phyloP scores from a whole-genome alignment of 345 rosid genomes.

The Rhodamnia argentea region DNA sequence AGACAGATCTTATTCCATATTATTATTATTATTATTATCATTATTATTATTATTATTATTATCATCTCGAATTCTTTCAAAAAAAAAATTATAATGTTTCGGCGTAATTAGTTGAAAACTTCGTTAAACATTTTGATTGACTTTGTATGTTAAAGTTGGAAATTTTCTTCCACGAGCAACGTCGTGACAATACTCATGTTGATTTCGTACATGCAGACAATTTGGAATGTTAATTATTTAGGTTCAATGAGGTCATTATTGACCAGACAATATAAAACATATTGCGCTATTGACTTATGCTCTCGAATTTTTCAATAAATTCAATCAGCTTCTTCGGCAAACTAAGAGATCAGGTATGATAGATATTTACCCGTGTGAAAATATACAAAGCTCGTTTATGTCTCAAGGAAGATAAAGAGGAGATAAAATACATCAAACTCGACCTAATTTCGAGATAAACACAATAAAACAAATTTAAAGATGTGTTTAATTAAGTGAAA shows the following conservation, averaged over 20 bases:
- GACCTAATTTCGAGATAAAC: rapidly evolving
- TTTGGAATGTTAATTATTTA: rapidly evolving
- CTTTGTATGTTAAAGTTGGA: not conserved
- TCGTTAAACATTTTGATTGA: not conserved
- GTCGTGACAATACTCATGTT: not conserved
- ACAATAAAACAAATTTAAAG: not conserved
- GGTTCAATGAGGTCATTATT: not conserved
- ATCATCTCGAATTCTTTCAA: not conserved
- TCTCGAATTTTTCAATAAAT: not conserved
- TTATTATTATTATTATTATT: no score
- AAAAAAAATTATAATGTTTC: not conserved
- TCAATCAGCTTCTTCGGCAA: not conserved
- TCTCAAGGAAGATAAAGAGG: not conserved
- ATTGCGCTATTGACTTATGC: rapidly evolving
- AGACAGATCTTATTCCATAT: no score
- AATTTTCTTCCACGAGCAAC: not conserved
- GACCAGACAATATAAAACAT: not conserved
- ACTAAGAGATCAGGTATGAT: rapidly evolving
- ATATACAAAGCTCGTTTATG: not conserved
- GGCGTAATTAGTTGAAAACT: not conserved
- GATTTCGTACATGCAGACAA: rapidly evolving
- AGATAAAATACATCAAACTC: not conserved
- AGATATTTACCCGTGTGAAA: not conserved
- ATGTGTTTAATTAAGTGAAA: not conserved
- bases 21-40: no score